phyloP scores from a whole-genome alignment of 768 basidiomycete species.

The Boletus insuetus region DNA sequence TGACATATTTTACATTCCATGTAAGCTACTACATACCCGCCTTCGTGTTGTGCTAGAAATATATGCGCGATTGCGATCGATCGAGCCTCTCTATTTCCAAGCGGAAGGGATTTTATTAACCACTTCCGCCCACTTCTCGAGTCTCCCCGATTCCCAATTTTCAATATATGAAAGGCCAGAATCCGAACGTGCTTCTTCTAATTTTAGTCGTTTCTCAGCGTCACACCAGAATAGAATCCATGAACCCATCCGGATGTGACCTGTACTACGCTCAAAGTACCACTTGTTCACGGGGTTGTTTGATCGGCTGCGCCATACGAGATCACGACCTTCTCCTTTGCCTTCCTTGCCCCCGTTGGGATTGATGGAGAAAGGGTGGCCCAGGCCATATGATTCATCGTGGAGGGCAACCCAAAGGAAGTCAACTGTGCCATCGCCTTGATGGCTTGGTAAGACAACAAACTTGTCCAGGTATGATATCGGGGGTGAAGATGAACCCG shows the following conservation, averaged over 20 bases:
- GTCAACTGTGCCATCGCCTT: constrained; percentile 98
- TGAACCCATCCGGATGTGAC: constrained; percentile 78
- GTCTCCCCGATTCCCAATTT: constrained; percentile 71
- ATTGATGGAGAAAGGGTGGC: constrained; percentile 90
- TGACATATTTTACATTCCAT: not conserved
- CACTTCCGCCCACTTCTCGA: constrained; percentile 65
- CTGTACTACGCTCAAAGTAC: constrained; percentile 96
- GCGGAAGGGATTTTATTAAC: constrained; percentile 72
- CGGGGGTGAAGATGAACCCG: constrained; percentile 36
- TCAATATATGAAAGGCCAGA: constrained; percentile 70
- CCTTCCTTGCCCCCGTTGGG: constrained; percentile 93
- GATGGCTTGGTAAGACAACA: constrained; percentile 89
- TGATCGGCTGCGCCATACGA: constrained; percentile 92
- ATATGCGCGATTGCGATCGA: not conserved
- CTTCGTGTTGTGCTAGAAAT: constrained; percentile 12
- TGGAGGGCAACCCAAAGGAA: constrained; percentile 99
- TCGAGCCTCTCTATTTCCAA: constrained; percentile 51
- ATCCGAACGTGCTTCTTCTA: constrained; percentile 62
- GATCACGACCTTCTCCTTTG: constrained; percentile 83
- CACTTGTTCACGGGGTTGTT: constrained; percentile 98
- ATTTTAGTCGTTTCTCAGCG: constrained; percentile 80
- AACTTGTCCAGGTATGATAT: constrained; percentile 98
- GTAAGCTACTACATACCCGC: not conserved
- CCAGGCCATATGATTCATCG: constrained; percentile 97
- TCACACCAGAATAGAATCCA: constrained; percentile 99